phyloP scores from a whole-genome alignment of 1,284 basidiomycete species.

The Schizopora paradoxa region DNA sequence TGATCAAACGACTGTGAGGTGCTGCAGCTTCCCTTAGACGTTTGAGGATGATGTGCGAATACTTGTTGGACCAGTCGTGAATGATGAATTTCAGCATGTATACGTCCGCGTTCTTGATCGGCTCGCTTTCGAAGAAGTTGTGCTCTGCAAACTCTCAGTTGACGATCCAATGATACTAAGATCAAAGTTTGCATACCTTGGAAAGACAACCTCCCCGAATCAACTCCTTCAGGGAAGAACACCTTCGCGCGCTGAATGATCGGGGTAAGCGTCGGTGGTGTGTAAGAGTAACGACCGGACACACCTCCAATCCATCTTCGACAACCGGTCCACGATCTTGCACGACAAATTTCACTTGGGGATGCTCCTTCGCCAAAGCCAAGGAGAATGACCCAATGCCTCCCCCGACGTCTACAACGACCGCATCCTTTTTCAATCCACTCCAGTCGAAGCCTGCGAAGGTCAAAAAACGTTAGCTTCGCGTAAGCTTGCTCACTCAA shows the following conservation, averaged over 20 bases:
- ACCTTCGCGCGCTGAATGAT: neutral
- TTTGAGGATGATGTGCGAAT: constrained; percentile 22
- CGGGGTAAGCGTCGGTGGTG: constrained; percentile 10
- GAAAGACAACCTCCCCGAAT: constrained; percentile 13
- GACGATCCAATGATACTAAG: neutral
- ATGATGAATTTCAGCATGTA: constrained; percentile 23
- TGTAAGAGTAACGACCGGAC: no score
- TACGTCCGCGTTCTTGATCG: constrained; percentile 21
- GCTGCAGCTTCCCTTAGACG: constrained; percentile 23
- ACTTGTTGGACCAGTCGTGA: constrained; percentile 24
- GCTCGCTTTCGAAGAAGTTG: constrained; percentile 26
- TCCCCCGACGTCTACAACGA: constrained; percentile 24
- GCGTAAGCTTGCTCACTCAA: constrained; percentile 4
- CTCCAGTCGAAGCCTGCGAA: constrained; percentile 17
- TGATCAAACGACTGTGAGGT: constrained; percentile 22
- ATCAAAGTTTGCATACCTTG: neutral
- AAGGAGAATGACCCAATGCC: constrained; percentile 19
- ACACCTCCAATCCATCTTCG: neutral
- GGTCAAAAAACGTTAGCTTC: constrained; percentile 1
- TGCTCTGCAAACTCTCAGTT: constrained; percentile 19
- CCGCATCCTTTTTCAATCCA: constrained; percentile 6
- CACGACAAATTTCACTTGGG: constrained; percentile 16
- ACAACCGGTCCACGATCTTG: constrained; percentile 16
- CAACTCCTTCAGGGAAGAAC: constrained; percentile 9
- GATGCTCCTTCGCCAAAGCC: constrained; percentile 10